Evolutionary conservation across 495 filamentous ascomycete species (phyloP).

Genomic region (Neurospora sp.): DNA sequence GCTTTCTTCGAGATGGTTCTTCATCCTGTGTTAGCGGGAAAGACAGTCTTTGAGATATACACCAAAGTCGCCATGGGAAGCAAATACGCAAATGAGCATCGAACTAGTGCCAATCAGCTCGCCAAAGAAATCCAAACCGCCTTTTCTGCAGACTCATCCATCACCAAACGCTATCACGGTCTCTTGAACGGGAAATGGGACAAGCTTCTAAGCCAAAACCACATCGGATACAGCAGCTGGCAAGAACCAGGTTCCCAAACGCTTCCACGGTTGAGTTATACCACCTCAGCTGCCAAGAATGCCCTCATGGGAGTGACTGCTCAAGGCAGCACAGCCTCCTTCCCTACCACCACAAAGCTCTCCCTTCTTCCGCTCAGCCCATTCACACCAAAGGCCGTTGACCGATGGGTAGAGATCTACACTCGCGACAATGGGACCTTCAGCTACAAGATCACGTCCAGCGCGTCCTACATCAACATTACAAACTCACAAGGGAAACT

Average conservation of each 20-base stretch:
- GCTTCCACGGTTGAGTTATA: slow-evolving; percentile 35
- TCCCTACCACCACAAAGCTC: slow-evolving; percentile 37
- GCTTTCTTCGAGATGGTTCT: slow-evolving; percentile 54
- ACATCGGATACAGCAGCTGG: slow-evolving; percentile 32
- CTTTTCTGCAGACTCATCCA: slow-evolving; percentile 44
- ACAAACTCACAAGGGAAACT: slow-evolving; percentile 36
- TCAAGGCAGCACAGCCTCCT: slow-evolving; percentile 40
- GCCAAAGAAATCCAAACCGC: slow-evolving; percentile 39
- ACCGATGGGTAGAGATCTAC: slow-evolving; percentile 51
- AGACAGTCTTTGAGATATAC: slow-evolving; percentile 27
- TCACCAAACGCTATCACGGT: slow-evolving; percentile 47
- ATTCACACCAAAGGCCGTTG: slow-evolving; percentile 31
- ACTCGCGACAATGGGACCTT: slow-evolving; percentile 41
- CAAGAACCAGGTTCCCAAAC: slow-evolving; percentile 49
- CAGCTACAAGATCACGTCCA: slow-evolving; percentile 38
- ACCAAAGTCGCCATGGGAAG: slow-evolving; percentile 17
- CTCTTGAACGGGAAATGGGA: slow-evolving; percentile 55
- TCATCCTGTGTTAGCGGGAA: slow-evolving; percentile 48
- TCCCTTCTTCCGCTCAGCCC: slow-evolving; percentile 41
- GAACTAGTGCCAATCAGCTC: slow-evolving; percentile 32
- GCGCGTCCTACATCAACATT: slow-evolving; percentile 40
- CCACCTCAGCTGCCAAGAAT: slow-evolving; percentile 30
- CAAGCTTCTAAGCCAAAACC: slow-evolving; percentile 30
- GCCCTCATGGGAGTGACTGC: slow-evolving; percentile 48
- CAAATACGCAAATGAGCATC: slow-evolving; percentile 16